Percentiles rank a stretch among this genome's conserved stretches.
Evolutionary conservation across 139 green algal genomes (phyloP).

Genomic region (Mesostigma viride): DNA sequence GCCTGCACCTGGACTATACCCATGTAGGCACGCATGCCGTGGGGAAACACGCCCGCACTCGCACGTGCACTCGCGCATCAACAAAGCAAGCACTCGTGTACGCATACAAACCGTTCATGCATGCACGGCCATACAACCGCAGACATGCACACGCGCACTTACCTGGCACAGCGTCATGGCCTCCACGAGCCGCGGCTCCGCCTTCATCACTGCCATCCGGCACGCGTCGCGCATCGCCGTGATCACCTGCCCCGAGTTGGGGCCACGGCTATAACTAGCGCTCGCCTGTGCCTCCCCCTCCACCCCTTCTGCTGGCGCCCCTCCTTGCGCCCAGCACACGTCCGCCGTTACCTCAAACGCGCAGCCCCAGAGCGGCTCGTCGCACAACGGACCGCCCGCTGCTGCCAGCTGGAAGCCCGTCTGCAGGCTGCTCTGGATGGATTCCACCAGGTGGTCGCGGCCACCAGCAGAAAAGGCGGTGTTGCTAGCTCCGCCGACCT

Average conservation of each 20-base stretch:
- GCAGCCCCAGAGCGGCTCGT: slow-evolving; percentile 89
- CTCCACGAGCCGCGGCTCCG: slow-evolving; percentile 75
- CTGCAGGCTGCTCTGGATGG: slow-evolving; percentile 37
- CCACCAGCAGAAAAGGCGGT: no score
- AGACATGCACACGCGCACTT: neutral
- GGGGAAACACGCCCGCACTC: neutral
- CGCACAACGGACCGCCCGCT: slow-evolving; percentile 78
- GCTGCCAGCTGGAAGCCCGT: slow-evolving; percentile 83
- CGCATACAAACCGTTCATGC: no score
- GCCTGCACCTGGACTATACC: no score
- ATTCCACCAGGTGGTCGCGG: neutral
- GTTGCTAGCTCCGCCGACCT: no score
- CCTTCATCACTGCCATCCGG: slow-evolving; percentile 63
- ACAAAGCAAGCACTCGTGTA: no score
- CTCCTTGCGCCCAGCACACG: no score
- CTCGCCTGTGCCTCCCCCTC: neutral
- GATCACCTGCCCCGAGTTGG: slow-evolving; percentile 35
- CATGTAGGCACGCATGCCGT: no score
- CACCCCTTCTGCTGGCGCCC: slow-evolving; percentile 13
- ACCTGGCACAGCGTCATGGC: slow-evolving; percentile 63
- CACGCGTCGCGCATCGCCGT: slow-evolving; percentile 46
- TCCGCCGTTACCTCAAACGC: slow-evolving; percentile 66
- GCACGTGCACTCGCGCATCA: neutral
- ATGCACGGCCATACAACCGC: no score
- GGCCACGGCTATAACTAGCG: neutral